Conservation (phyloP, 192 early-diverging fungal species). For the Umbelopsis vinacea region DNA sequence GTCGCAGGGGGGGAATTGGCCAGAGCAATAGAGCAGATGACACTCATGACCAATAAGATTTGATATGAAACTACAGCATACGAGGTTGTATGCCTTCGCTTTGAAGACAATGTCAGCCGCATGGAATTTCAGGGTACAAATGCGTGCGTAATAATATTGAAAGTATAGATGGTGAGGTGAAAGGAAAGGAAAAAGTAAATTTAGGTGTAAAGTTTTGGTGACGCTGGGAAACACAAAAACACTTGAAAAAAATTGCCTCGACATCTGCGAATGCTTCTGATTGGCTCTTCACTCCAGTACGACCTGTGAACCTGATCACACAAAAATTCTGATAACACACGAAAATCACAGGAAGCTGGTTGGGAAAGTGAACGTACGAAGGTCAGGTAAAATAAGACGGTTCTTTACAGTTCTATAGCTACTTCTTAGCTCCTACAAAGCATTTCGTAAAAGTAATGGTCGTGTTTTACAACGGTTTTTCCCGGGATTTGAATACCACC, state of each 20-base stretch:
- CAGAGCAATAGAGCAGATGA: constrained; percentile 12
- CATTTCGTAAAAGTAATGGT: neutral
- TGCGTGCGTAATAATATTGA: neutral
- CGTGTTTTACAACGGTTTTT: neutral
- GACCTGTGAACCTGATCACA: neutral
- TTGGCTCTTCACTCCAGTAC: neutral
- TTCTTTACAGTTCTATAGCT: too few relatives aligned
- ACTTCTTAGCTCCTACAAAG: too few relatives aligned
- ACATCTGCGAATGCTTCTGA: neutral
- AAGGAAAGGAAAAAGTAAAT: neutral
- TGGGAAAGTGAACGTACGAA: too few relatives aligned
- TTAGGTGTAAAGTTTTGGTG: neutral
- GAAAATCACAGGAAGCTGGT: too few relatives aligned
- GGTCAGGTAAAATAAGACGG: too few relatives aligned
- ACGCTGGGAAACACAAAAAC: neutral
- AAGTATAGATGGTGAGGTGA: constrained; percentile 5
- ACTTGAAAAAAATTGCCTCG: neutral
- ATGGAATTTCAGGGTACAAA: constrained; percentile 2
- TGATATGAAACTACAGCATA: neutral
- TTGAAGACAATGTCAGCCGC: neutral
- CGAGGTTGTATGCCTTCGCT: neutral
- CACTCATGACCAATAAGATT: neutral
- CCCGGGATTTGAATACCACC: neutral
- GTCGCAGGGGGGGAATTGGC: neutral
- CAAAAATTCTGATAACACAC: too few relatives aligned